Evolutionary conservation across 768 basidiomycete species (phyloP).

Genomic region (Boletus rubescentipes): DNA sequence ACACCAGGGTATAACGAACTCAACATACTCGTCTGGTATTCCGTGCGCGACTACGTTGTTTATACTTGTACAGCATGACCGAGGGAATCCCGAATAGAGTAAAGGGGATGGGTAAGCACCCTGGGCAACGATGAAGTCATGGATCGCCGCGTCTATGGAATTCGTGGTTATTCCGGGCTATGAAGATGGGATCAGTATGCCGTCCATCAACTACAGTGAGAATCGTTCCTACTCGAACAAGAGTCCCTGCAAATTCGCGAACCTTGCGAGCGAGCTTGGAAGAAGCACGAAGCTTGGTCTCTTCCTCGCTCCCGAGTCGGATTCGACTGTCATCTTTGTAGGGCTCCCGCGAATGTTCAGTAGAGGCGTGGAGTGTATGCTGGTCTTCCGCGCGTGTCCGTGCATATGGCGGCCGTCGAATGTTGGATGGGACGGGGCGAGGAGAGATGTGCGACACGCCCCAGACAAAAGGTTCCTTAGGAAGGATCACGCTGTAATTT

Average conservation of each 20-base stretch:
- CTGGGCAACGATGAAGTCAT: slow-evolving; percentile 63
- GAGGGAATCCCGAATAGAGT: slow-evolving; percentile 57
- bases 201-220: not conserved
- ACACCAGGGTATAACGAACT: not conserved
- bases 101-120: slow-evolving; percentile 88
- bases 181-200: not conserved
- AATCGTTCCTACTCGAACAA: slow-evolving; percentile 46
- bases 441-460: slow-evolving; percentile 61
- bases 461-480: slow-evolving; percentile 61
- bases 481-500: slow-evolving; percentile 60
- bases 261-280: slow-evolving; percentile 57
- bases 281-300: slow-evolving; percentile 50
- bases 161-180: slow-evolving; percentile 76
- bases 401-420: slow-evolving; percentile 55
- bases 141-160: slow-evolving; percentile 67
- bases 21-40: slow-evolving; percentile 83
- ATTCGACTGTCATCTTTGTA: slow-evolving; percentile 38
- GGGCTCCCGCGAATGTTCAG: not conserved
- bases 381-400: slow-evolving; percentile 8
- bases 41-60: slow-evolving; percentile 89
- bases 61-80: slow-evolving; percentile 62
- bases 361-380: not conserved
- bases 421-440: slow-evolving; percentile 55
- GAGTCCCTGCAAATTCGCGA: slow-evolving; percentile 50
- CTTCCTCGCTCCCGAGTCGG: slow-evolving; percentile 53